Conservation (phyloP, 805 yeast species). For the Teunomyces panamensis region DNA sequence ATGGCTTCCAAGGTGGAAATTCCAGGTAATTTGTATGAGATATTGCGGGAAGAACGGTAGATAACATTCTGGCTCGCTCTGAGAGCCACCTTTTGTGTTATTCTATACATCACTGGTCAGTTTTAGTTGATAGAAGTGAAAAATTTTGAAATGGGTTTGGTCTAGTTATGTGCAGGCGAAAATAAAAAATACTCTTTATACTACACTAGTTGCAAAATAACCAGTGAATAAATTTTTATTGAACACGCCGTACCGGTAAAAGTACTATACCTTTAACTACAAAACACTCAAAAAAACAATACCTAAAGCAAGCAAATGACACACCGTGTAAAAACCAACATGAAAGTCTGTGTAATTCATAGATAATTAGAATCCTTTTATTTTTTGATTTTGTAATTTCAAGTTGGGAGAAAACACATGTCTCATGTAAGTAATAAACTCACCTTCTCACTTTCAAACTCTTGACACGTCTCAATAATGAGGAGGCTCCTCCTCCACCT, state of each 20-base stretch:
- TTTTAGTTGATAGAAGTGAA: not conserved
- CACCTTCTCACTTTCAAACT: slow-evolving; percentile 72
- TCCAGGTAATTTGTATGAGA: slow-evolving; percentile 34
- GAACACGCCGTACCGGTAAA: not conserved
- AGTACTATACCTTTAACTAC: not conserved
- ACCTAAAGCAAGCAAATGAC: not conserved
- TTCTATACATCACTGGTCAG: slow-evolving; percentile 7
- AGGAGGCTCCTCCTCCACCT: slow-evolving; percentile 19
- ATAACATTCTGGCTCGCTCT: slow-evolving; percentile 1
- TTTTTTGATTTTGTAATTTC: not conserved
- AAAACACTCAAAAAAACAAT: not conserved
- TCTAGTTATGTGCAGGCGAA: not conserved
- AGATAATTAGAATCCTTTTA: not conserved
- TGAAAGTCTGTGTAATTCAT: not conserved
- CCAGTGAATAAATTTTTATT: not conserved
- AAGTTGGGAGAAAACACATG: not conserved
- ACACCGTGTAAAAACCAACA: not conserved
- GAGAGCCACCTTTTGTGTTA: slow-evolving; percentile 4
- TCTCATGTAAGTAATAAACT: not conserved
- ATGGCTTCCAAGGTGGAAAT: slow-evolving; percentile 29
- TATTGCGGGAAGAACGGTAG: slow-evolving; percentile 10
- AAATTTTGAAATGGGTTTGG: not conserved
- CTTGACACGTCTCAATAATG: slow-evolving; percentile 79
- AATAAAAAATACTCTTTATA: not conserved
- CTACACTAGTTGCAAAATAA: not conserved